These are phyloP conservation scores for Pyrrhoderma noxium DNA, from an alignment of 1,284 basidiomycete species.

Conservation along the genomic window DNA sequence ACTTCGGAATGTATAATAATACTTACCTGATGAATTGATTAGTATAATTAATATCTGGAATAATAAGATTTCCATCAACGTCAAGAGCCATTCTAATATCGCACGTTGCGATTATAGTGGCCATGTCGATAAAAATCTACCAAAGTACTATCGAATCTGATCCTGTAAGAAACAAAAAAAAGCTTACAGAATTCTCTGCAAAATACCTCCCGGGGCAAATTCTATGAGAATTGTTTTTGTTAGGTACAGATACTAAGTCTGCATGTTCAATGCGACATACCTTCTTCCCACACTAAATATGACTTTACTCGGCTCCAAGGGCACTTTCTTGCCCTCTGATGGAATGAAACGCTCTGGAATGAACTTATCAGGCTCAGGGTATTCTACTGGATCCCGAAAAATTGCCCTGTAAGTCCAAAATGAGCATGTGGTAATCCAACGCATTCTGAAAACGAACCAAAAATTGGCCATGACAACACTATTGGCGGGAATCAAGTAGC, in stretches of 20 bases:
- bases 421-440: no score
- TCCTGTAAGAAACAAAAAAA: no score
- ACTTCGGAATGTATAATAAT: background rate
- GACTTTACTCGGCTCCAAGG: slow-evolving; percentile 1
- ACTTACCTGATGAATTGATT: background rate
- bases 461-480: slow-evolving; percentile 19
- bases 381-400: slow-evolving; percentile 21
- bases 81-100: background rate
- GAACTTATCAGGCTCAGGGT: slow-evolving; percentile 23
- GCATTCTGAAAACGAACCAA: slow-evolving; percentile 15
- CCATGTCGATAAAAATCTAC: slow-evolving; percentile 17
- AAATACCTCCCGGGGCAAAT: slow-evolving; percentile 19
- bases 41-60: slow-evolving; percentile 1
- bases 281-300: slow-evolving; percentile 5
- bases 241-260: no score
- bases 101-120: no score
- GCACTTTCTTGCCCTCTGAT: background rate
- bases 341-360: slow-evolving; percentile 21
- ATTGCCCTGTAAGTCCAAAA: slow-evolving; percentile 21
- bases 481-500: slow-evolving; percentile 19
- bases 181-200: slow-evolving; percentile 12
- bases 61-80: background rate
- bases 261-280: background rate
- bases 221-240: slow-evolving; percentile 4
- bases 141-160: no score